Evolutionary conservation across 352 stramenopile genomes (phyloP).

Genomic region (Thraustochytrium striatum): DNA sequence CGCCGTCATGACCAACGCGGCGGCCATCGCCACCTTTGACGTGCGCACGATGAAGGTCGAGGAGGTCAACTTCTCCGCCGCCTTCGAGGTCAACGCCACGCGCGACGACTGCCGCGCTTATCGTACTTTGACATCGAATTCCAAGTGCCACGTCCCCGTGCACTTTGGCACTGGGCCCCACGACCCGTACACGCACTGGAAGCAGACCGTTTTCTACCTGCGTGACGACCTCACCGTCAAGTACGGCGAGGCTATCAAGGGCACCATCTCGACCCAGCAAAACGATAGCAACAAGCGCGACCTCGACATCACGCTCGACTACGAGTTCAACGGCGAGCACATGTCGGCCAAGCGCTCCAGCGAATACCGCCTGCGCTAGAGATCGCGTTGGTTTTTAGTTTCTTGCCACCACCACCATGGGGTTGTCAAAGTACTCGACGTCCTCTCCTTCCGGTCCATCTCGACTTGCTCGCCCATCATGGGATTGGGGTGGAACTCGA

Average conservation of each 20-base stretch:
- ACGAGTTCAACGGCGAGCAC: conserved; percentile 60
- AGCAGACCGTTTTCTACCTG: conserved; percentile 96
- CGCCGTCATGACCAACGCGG: conserved; percentile 80
- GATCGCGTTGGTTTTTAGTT: not conserved
- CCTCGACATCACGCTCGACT: conserved; percentile 82
- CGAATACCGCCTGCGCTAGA: conserved; percentile 74
- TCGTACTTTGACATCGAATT: conserved; percentile 99
- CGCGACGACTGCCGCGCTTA: conserved; percentile 90
- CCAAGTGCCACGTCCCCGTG: conserved; percentile 87
- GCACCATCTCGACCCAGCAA: conserved; percentile 75
- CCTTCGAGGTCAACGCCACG: conserved; percentile 80
- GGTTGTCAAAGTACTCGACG: too few relatives aligned
- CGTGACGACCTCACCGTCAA: conserved; percentile 73
- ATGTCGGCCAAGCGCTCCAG: conserved; percentile 62
- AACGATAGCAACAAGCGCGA: conserved; percentile 87
- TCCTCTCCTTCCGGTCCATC: too few relatives aligned
- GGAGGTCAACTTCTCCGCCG: conserved; percentile 83
- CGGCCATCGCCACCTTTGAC: conserved; percentile 72
- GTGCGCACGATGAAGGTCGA: conserved; percentile 85
- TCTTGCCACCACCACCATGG: too few relatives aligned
- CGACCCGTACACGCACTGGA: conserved; percentile 97
- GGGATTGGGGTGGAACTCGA: too few relatives aligned
- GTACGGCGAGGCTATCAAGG: conserved; percentile 78
- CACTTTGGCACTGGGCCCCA: conserved; percentile 89
- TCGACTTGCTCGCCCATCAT: too few relatives aligned